Base-by-base conservation (phyloP, 148 eudicot genomes). In the Diospyros lotus region DNA sequence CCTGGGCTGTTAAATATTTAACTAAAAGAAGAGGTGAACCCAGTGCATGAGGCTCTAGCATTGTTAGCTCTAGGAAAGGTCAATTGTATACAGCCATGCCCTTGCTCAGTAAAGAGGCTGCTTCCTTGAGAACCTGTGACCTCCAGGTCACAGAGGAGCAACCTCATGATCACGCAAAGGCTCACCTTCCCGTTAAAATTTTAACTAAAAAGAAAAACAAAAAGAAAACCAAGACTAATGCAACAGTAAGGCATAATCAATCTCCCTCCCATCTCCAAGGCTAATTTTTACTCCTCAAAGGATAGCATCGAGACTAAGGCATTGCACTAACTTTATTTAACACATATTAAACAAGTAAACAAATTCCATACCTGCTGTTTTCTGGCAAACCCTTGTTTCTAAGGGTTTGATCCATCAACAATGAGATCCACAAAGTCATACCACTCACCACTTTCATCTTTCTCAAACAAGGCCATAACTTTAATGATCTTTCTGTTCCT, bases 361-460 rank as follows among this genome's bases (percentile, higher is more conserved):
- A 48, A 1, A 50, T 0, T 6, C 58, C 4, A 53, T 67, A 78
- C 84, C 81, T 53, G 81, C 73, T 60, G 81, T 73, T 70, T 72
- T 79, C 76, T 45, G 61, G 65, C 28, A 41, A 65, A 65, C 46
- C 43, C 56, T 52, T n/a, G 68, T 62, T 68, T 69, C 78, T 2
- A 62, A 55, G n/a, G 52, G 55, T 72, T 67, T 41, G 59, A 45
- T 66, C 64, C 69, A 62, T 75, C 81, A 71, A 73, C 74, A 78
- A 15, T 43, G 5, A 9, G 70, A 60, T 50, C 43, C 11, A 56
- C 46, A 56, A 38, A 42, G 72, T 55, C 65, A 71, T 75, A 78
- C 63, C 64, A 78, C 58, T 67, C 76, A 67, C 59, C 56, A 78
- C 70, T 53, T 70, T 54, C 70, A 74, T 60, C 59, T 18, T 64